Base-by-base conservation (phyloP, 768 basidiomycete species). In the Lentinula sp. region DNA sequence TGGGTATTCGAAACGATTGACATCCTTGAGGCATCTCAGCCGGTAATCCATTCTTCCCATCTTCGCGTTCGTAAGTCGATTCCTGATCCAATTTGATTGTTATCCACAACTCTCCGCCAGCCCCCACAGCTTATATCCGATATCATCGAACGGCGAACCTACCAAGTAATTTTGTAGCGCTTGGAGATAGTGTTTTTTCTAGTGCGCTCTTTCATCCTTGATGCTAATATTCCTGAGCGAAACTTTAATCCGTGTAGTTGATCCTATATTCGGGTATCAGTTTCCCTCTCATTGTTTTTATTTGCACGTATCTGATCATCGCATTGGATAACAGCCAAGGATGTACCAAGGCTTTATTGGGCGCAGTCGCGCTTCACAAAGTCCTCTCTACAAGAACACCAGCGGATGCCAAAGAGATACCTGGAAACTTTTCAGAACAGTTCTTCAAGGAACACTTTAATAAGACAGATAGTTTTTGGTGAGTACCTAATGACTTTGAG, bases 231-330 rank as follows among this genome's bases (percentile, higher is more conserved):
- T 9, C 4, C 33, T 28, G 16, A 28, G 16, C 51, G 13, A 16
- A 18, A 32, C 35, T 37, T 18, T 53, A 3, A 28, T 28, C 51
- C 2, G 15, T 33, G 28, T 33, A 32, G 32, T 66, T 2, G 67
- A 68, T 53, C 67, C 67, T 8, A 15, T 64, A 12, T 53, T 45
- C 41, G 67, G 63, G 67, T 68, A 61, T 46, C 51, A 64, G n/a
- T 9, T 39, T 10, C 7, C 15, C 1, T 36, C 46, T 46, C 6
- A 8, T 0, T 37, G 9, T 49, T 36, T 41, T 16, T 56, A 12
- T n/a, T 7, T 48, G 48, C 16, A 28, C 28, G 15, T 9, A 15
- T 15, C 33, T 16, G 28, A 9, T 18, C 12, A 48, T 46, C 16
- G 56, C 12, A 12, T 9, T 10, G 13, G 15, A 55, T 2, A 23